A percentile compares a stretch with the other conserved stretches of the same genome.
Conservation (phyloP, 208 protist genomes). For the Kentomonas sorsogonicus region DNA sequence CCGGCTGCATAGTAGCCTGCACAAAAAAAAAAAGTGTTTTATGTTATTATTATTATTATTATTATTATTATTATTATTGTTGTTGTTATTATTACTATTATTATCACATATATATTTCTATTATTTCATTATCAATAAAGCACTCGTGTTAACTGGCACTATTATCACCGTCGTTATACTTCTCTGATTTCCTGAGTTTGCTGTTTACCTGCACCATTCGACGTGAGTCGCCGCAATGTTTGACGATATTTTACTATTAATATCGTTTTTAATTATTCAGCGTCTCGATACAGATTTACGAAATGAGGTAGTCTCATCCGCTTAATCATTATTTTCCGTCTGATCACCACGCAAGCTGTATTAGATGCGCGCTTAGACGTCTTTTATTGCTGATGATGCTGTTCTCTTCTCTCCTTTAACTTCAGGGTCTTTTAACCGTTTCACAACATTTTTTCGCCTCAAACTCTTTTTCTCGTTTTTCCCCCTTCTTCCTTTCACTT, state of each 20-base stretch:
- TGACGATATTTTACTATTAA: background rate
- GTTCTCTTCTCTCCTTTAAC: too few relatives aligned
- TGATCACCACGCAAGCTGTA: background rate
- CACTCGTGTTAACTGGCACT: background rate
- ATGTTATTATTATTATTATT: background rate
- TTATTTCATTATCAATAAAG: slow-evolving; percentile 2
- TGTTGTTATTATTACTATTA: background rate
- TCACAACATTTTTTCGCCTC: background rate
- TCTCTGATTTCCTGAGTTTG: slow-evolving; percentile 1
- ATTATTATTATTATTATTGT: background rate
- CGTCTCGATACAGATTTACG: background rate
- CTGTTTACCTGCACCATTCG: background rate
- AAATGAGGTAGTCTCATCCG: background rate
- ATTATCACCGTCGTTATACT: background rate
- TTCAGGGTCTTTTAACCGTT: background rate
- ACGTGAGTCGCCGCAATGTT: too few relatives aligned
- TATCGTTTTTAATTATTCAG: slow-evolving; percentile 10
- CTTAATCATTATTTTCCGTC: background rate
- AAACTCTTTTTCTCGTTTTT: background rate
- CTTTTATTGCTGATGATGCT: background rate
- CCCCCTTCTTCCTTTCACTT: slow-evolving; percentile 1
- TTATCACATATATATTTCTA: background rate
- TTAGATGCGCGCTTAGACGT: background rate
- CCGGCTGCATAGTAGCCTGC: background rate
- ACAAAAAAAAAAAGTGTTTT: slow-evolving; percentile 6